phyloP scores from a whole-genome alignment of 768 basidiomycete genomes.

The Boletellus emodensis region DNA sequence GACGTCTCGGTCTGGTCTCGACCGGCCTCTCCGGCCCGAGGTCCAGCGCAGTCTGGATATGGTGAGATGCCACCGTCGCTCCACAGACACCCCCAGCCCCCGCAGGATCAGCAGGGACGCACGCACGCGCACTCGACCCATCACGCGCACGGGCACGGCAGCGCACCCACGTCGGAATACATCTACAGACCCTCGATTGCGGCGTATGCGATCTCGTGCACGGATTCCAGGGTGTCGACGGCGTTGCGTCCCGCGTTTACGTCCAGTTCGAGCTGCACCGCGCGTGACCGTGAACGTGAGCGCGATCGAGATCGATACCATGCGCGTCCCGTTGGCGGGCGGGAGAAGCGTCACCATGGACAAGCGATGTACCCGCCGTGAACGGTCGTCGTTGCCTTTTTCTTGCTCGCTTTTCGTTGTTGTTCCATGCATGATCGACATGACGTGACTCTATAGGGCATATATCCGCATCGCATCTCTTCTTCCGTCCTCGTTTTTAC shows the following conservation, averaged over 20 bases:
- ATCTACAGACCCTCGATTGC: no score
- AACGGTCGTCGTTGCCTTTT: not conserved
- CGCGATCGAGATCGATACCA: constrained; percentile 18
- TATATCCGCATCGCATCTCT: not conserved
- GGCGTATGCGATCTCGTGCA: no score
- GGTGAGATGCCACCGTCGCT: no score
- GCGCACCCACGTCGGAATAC: no score
- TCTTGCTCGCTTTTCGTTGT: not conserved
- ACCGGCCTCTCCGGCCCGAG: no score
- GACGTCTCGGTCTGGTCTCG: no score
- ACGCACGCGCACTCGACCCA: no score
- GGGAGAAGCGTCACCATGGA: constrained; percentile 14
- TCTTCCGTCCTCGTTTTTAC: no score
- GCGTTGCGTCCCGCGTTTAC: constrained; percentile 33
- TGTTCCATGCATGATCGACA: not conserved
- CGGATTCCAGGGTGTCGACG: constrained; percentile 32
- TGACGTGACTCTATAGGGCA: not conserved
- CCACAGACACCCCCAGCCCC: no score
- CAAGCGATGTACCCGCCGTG: not conserved
- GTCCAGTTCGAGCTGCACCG: constrained; percentile 15
- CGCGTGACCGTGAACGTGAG: constrained; percentile 16
- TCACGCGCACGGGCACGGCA: no score
- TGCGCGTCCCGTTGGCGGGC: constrained; percentile 4
- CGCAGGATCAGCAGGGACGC: no score
- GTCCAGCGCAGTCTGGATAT: no score